Conservation (phyloP, 345 rosid species). For the Laguncularia racemosa region DNA sequence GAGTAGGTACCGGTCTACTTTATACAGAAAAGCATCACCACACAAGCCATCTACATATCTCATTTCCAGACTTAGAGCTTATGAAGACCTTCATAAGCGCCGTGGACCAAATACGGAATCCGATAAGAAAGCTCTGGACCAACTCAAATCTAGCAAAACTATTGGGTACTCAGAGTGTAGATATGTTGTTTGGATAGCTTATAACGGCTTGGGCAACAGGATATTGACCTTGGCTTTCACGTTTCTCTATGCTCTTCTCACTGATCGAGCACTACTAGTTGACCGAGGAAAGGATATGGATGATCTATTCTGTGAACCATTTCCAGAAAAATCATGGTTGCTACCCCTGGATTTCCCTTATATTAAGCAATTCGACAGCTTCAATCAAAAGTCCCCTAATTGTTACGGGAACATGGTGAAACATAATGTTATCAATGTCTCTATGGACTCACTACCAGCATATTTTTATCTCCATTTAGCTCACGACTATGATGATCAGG, state of each 20-base stretch:
- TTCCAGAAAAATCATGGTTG: conserved; percentile 51
- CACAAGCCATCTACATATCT: conserved; percentile 49
- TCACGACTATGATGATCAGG: conserved; percentile 53
- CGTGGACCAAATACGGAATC: conserved; percentile 47
- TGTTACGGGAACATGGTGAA: conserved; percentile 52
- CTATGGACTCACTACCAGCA: conserved; percentile 23
- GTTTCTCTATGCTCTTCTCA: conserved; percentile 61
- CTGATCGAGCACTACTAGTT: conserved; percentile 50
- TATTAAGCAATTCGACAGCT: conserved; percentile 22
- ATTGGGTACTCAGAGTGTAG: conserved; percentile 30
- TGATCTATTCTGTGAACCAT: conserved; percentile 58
- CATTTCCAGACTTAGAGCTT: conserved; percentile 47
- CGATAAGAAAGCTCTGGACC: conserved; percentile 21
- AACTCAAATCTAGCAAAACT: conserved; percentile 22
- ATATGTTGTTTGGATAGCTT: conserved; percentile 58
- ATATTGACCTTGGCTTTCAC: conserved; percentile 50
- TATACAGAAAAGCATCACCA: conserved; percentile 39
- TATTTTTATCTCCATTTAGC: conserved; percentile 49
- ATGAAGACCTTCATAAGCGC: conserved; percentile 50
- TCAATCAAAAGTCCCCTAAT: conserved; percentile 32
- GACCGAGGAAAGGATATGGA: conserved; percentile 52
- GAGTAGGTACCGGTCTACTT: conserved; percentile 42
- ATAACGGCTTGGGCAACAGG: conserved; percentile 68
- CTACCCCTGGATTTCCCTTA: conserved; percentile 42
- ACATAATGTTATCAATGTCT: conserved; percentile 21